These are phyloP conservation scores for Chlamydomonas schloesseri DNA, from an alignment of 139 green algal genomes.

Conservation along the genomic window DNA sequence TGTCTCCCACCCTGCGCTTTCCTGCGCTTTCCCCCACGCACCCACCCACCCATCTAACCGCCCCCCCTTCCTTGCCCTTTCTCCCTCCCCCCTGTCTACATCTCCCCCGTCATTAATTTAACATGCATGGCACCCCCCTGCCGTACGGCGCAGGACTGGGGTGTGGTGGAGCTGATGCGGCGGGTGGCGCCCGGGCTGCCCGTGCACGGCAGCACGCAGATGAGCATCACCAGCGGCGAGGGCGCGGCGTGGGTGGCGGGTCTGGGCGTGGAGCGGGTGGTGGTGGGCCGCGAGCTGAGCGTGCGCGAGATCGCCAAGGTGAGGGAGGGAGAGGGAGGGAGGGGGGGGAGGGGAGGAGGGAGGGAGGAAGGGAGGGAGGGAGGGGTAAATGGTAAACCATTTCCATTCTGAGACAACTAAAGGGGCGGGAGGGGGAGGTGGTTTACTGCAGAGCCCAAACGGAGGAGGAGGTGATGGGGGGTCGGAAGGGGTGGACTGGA, in stretches of 20 bases:
- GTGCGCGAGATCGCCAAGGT: slow-evolving; percentile 73
- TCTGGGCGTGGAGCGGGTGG: slow-evolving; percentile 78
- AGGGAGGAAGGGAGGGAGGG: not conserved
- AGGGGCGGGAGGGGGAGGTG: no score
- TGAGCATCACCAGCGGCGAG: slow-evolving; percentile 74
- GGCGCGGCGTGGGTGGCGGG: slow-evolving; percentile 57
- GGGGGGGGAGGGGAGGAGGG: not conserved
- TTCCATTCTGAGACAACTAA: no score
- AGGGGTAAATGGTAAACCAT: no score
- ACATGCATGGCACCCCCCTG: no score
- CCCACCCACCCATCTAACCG: no score
- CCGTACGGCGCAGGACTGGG: slow-evolving; percentile 72
- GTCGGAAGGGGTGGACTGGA: no score
- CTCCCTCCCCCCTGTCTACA: no score
- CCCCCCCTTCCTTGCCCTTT: not conserved
- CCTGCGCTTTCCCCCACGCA: no score
- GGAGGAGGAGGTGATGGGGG: no score
- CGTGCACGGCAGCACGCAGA: slow-evolving; percentile 84
- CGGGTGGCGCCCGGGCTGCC: slow-evolving; percentile 74
- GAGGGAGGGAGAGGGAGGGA: not conserved
- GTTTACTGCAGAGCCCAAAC: no score
- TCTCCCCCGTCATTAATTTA: no score
- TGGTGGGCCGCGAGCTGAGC: slow-evolving; percentile 87
- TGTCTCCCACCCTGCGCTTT: no score
- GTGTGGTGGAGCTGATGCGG: slow-evolving; percentile 73